phyloP scores from a whole-genome alignment of 148 eudicot genomes.

The Camellia granthamiana region DNA sequence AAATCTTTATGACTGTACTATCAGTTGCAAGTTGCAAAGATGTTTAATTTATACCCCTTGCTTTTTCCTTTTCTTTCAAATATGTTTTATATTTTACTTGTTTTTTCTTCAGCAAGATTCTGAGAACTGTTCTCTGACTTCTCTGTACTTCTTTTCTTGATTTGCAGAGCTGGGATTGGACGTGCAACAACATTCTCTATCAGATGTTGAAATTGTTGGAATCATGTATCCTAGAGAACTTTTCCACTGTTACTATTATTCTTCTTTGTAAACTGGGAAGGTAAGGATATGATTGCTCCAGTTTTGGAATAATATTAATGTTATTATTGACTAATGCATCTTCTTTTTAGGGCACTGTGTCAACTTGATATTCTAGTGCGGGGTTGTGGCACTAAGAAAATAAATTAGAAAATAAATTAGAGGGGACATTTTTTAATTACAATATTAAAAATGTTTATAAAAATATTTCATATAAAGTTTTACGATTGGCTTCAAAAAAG shows the following conservation, averaged over 20 bases:
- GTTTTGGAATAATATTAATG: not conserved
- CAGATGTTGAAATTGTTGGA: conserved; percentile 45
- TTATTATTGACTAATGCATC: not conserved
- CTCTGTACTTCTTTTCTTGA: not conserved
- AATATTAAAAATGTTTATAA: too few species aligned
- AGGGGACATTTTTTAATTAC: too few species aligned
- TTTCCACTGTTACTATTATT: conserved; percentile 35
- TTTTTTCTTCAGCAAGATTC: not conserved
- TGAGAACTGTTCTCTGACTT: not conserved
- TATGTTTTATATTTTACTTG: not conserved
- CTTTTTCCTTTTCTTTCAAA: too few species aligned
- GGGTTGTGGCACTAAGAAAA: too few species aligned
- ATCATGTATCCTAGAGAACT: conserved; percentile 27
- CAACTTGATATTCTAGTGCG: not conserved
- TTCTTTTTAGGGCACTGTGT: not conserved
- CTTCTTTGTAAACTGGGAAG: conserved; percentile 73
- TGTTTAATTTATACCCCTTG: not conserved
- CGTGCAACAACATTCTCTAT: conserved; percentile 38
- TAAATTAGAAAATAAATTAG: too few species aligned
- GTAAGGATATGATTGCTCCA: conserved; percentile 29
- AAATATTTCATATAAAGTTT: too few species aligned
- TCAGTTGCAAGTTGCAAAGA: not conserved
- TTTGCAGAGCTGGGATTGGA: conserved; percentile 73
- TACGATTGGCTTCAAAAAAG: too few species aligned
- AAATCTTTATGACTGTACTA: not conserved